These are phyloP conservation scores for Fusarium phyllophilum DNA, from an alignment of 2,329 filamentous ascomycete genomes.

Conservation along the genomic window DNA sequence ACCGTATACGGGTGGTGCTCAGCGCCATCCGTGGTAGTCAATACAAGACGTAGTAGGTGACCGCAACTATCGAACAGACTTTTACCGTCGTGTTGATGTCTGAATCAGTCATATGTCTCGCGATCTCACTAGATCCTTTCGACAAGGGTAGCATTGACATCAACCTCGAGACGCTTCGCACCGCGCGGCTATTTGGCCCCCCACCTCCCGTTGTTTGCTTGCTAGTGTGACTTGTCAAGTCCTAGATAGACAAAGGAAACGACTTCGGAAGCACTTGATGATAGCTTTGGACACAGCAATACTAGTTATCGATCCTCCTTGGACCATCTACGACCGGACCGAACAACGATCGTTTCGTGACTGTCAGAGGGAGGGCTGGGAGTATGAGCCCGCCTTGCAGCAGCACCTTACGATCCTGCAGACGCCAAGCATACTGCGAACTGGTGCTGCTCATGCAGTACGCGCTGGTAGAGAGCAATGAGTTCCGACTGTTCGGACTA, in stretches of 20 bases:
- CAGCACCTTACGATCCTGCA: constrained; percentile 4
- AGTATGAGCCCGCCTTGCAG: neutral
- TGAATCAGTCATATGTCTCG: constrained; percentile 20
- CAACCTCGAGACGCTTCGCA: constrained; percentile 29
- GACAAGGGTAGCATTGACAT: constrained; percentile 3
- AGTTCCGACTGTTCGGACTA: constrained; percentile 1
- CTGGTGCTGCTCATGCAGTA: neutral
- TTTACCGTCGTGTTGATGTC: constrained; percentile 15
- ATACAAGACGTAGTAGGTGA: neutral
- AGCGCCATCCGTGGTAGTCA: neutral
- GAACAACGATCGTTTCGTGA: neutral
- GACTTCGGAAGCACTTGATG: constrained; percentile 1
- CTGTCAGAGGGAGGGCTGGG: neutral
- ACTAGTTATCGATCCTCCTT: neutral
- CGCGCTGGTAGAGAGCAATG: neutral
- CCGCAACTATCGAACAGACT: neutral
- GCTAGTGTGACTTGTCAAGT: constrained; percentile 10
- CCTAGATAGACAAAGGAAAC: constrained; percentile 21
- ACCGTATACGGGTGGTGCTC: neutral
- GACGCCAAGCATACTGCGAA: constrained; percentile 1
- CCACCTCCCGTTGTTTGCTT: constrained; percentile 20
- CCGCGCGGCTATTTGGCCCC: constrained; percentile 22
- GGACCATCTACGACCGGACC: neutral
- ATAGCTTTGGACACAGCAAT: neutral
- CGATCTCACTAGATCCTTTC: constrained; percentile 3